phyloP scores from a whole-genome alignment of 2,329 filamentous ascomycete genomes.

The Cladosporium sp. region DNA sequence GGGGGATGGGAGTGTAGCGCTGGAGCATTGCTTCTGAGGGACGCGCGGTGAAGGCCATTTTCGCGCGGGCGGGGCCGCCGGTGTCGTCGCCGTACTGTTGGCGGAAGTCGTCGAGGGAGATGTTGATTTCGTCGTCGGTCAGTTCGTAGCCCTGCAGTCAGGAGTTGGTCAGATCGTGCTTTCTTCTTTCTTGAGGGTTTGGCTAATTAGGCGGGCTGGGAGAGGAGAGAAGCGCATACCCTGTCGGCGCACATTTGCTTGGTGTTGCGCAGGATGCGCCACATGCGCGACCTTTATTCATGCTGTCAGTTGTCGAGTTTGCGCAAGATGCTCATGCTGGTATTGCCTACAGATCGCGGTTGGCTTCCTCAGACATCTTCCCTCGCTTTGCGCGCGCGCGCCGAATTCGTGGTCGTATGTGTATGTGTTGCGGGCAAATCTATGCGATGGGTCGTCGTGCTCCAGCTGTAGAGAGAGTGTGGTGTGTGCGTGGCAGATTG shows the following conservation, averaged over 20 bases:
- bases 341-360: conserved; percentile 13
- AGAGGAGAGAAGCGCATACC: conserved; percentile 12
- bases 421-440: background rate
- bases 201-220: conserved; percentile 17
- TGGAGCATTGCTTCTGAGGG: conserved; percentile 79
- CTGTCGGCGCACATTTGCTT: conserved; percentile 88
- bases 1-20: conserved; percentile 73
- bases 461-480: background rate
- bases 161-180: conserved; percentile 3
- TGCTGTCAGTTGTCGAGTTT: conserved; percentile 6
- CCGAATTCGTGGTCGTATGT: background rate
- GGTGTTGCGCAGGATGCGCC: conserved; percentile 89
- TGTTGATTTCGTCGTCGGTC: conserved; percentile 80
- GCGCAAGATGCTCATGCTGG: background rate
- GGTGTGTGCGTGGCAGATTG: background rate
- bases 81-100: conserved; percentile 65
- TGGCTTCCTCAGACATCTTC: conserved; percentile 12
- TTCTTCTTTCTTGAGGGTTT: no score
- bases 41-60: conserved; percentile 83
- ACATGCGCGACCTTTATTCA: conserved; percentile 58
- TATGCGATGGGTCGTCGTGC: no score
- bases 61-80: conserved; percentile 73
- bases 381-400: conserved; percentile 4
- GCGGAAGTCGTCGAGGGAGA: conserved; percentile 79
- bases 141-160: conserved; percentile 88